phyloP scores from a whole-genome alignment of 1,284 basidiomycete species.

The Microbotryomycetes sp. region DNA sequence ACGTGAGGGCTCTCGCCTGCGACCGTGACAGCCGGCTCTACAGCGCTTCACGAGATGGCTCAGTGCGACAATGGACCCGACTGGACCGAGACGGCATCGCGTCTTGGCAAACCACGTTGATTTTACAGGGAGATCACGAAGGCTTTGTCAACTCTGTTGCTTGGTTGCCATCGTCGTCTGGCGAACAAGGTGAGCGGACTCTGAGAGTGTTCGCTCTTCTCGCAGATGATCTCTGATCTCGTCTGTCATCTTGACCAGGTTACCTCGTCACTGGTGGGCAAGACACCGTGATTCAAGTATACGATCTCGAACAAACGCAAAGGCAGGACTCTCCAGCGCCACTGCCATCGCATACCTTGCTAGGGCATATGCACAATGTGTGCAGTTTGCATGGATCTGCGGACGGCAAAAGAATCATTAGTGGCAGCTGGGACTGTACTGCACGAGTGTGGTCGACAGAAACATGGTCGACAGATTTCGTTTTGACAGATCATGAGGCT shows the following conservation, averaged over 20 bases:
- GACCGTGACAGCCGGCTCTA: constrained; percentile 47
- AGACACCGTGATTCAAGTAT: constrained; percentile 65
- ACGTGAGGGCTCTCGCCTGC: constrained; percentile 18
- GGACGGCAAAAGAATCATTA: constrained; percentile 58
- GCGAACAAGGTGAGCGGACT: constrained; percentile 6
- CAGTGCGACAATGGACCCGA: constrained; percentile 72
- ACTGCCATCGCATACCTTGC: constrained; percentile 39
- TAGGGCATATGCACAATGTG: constrained; percentile 85
- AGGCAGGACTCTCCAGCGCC: constrained; percentile 55
- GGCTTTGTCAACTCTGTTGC: constrained; percentile 70
- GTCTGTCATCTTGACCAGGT: constrained; percentile 48
- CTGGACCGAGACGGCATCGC: no score
- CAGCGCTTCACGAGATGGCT: constrained; percentile 81
- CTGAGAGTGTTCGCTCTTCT: not conserved
- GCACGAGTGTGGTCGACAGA: constrained; percentile 77
- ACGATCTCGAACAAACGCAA: not conserved
- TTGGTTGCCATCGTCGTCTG: constrained; percentile 24
- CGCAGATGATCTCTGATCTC: not conserved
- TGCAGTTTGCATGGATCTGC: constrained; percentile 70
- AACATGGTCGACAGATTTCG: constrained; percentile 54
- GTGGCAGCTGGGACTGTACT: constrained; percentile 95
- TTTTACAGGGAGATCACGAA: constrained; percentile 46
- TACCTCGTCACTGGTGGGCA: constrained; percentile 75
- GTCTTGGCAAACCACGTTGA: not conserved
- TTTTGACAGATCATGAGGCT: constrained; percentile 75